Conservation (phyloP, 2,329 filamentous ascomycete genomes). For the Rhexocercosporidium sp. region DNA sequence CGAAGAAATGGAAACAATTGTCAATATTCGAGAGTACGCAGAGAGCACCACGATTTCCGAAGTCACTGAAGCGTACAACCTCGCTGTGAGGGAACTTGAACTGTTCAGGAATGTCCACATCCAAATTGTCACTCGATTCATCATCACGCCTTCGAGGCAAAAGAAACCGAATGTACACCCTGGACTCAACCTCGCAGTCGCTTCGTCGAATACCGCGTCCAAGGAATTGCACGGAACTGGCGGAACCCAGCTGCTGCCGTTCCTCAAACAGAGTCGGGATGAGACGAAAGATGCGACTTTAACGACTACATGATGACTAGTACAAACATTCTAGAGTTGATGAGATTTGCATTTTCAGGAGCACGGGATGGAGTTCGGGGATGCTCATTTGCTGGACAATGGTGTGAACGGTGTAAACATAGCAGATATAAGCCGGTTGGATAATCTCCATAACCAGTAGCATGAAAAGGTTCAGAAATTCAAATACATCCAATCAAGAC, state of each 20-base stretch:
- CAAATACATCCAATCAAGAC: not conserved
- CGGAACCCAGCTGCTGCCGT: slow-evolving; percentile 85
- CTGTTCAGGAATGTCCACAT: slow-evolving; percentile 85
- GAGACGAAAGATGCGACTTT: slow-evolving; percentile 66
- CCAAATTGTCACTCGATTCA: slow-evolving; percentile 87
- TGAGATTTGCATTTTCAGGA: no score
- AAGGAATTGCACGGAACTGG: slow-evolving; percentile 76
- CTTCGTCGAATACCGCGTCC: slow-evolving; percentile 34
- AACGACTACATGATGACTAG: slow-evolving; percentile 6
- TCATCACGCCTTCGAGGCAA: slow-evolving; percentile 75
- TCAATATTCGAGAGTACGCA: slow-evolving; percentile 77
- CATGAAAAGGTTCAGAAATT: not conserved
- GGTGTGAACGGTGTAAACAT: not conserved
- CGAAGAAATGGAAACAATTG: slow-evolving; percentile 67
- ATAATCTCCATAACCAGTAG: not conserved
- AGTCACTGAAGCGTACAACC: slow-evolving; percentile 69
- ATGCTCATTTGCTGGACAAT: not conserved
- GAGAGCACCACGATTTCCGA: slow-evolving; percentile 49
- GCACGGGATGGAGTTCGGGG: not conserved
- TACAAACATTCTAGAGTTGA: no score
- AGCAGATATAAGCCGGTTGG: not conserved
- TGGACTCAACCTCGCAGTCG: slow-evolving; percentile 44
- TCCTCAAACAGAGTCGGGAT: slow-evolving; percentile 86
- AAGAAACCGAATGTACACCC: slow-evolving; percentile 43
- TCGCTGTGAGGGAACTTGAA: slow-evolving; percentile 75